A percentile compares a stretch with the other conserved stretches of the same genome.
Evolutionary conservation across 129 eudicot species (phyloP).

Genomic region (Flaveria ramosissima): DNA sequence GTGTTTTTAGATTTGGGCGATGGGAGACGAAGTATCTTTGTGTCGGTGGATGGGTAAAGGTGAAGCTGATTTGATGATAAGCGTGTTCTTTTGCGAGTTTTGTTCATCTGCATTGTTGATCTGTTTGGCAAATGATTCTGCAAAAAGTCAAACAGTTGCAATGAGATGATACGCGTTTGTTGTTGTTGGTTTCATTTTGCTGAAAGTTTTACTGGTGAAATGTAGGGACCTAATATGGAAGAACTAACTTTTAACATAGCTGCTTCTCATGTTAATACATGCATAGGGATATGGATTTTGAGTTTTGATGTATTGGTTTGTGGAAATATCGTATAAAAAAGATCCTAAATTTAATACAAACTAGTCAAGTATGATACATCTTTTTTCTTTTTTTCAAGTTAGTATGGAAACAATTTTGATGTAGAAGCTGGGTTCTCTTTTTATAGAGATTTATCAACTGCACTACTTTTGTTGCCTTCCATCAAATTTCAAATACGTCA

Average conservation of each 20-base stretch:
- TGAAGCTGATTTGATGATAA: conserved; percentile 20
- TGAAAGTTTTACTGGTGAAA: conserved; percentile 13
- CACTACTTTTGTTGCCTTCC: not conserved
- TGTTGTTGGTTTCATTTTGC: not conserved
- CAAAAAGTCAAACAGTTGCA: not conserved
- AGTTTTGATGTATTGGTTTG: conserved; percentile 2
- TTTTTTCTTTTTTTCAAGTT: not conserved
- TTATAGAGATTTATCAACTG: conserved; percentile 7
- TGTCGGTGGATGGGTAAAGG: conserved; percentile 14
- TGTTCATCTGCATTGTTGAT: conserved; percentile 29
- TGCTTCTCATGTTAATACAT: not conserved
- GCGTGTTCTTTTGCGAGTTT: not conserved
- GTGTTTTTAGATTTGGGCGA: conserved; percentile 4
- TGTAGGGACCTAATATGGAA: conserved; percentile 12
- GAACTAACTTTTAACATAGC: not conserved
- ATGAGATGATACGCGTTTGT: not conserved
- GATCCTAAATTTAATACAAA: not conserved
- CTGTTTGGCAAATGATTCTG: conserved; percentile 8
- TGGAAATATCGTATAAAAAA: not conserved
- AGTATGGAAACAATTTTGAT: not conserved
- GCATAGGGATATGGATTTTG: conserved; percentile 9
- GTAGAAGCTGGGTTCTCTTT: not conserved
- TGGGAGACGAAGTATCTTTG: conserved; percentile 2
- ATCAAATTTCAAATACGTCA: not conserved
- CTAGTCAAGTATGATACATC: not conserved